Base-by-base conservation (phyloP, 257 asterid species). In the Scutellaria minor region DNA sequence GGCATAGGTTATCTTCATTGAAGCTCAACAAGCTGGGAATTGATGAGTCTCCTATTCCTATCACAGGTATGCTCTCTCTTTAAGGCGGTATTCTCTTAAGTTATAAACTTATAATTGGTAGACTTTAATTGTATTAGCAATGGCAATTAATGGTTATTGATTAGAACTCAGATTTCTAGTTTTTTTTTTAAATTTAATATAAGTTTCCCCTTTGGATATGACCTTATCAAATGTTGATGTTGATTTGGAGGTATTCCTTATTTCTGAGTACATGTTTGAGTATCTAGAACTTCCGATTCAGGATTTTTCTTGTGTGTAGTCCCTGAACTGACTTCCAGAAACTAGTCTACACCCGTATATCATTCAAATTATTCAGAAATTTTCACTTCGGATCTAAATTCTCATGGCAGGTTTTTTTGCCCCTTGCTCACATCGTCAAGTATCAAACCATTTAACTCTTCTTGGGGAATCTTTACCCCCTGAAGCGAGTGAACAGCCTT, bases 1-100 rank as follows among this genome's bases (percentile, higher is more conserved):
- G 99, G 99, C 97, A 85, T 73, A 81, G 83, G 72, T 83, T 94
- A 59, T 91, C 97, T 60, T 89, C 97, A 5, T 81, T 94, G 81
- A 94, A 94, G 86, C 99, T 94, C 80, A 91, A 94, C 87, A 83
- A 88, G 83, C 83, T 91, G 31, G 97, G 99, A 57, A 88, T 91
- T 60, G 97, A 94, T 55, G 99, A 94, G 22, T 85, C 97, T 64
- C 96, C 99, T 7, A 78, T 91, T 70, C 90, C 99, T 5, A 78
- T 94, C 71, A 85, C 93, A 68, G 99, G 99, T 91, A 70, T 59
- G 77, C 47, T 75, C 61, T 46, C 46, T 40, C 41, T 22, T 51
- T 64, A 45, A 12, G 6, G 52, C 18, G 56, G 20, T 66, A n/a
- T 41, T 66, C 12, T 42, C 35, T 69, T 48, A 11, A 55, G 44